Evolutionary conservation across 306 rosid species (phyloP).

Genomic region (Fragaria iinumae): DNA sequence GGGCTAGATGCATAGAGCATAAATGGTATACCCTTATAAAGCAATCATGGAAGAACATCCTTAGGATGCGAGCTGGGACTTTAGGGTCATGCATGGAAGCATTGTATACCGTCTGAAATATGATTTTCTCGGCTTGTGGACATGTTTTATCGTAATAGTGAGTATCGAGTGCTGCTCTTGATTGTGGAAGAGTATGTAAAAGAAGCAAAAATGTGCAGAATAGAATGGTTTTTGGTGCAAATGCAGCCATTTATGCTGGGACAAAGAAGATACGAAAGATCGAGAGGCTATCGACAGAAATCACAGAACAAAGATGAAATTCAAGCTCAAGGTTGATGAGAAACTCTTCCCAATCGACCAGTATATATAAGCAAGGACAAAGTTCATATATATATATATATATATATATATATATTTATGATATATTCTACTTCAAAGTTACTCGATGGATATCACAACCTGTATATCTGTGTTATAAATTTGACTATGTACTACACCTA

Average conservation of each 20-base stretch:
- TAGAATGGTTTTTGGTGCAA: slow-evolving; percentile 18
- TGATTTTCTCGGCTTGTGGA: slow-evolving; percentile 57
- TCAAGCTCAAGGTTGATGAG: slow-evolving; percentile 20
- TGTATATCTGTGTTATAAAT: slow-evolving; percentile 18
- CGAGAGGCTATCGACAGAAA: not conserved
- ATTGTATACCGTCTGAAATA: slow-evolving; percentile 47
- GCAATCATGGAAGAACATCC: slow-evolving; percentile 84
- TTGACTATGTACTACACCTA: slow-evolving; percentile 25
- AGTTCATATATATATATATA: not conserved
- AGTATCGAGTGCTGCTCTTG: slow-evolving; percentile 42
- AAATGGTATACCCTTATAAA: slow-evolving; percentile 56
- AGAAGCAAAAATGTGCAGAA: slow-evolving; percentile 30
- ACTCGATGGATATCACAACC: slow-evolving; percentile 48
- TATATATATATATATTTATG: not conserved
- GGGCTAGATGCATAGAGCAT: not conserved
- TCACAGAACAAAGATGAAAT: not conserved
- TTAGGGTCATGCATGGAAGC: slow-evolving; percentile 58
- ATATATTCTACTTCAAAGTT: slow-evolving; percentile 44
- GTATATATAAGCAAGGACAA: slow-evolving; percentile 16
- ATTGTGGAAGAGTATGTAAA: slow-evolving; percentile 10
- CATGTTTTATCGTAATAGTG: slow-evolving; percentile 51
- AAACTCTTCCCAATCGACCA: slow-evolving; percentile 4
- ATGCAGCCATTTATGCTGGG: slow-evolving; percentile 38
- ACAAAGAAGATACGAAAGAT: not conserved
- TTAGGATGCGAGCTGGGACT: slow-evolving; percentile 65